A percentile compares a stretch with the other conserved stretches of the same genome.
Conservation (phyloP, 2,329 filamentous ascomycete species). For the Aureobasidium uvarum region DNA sequence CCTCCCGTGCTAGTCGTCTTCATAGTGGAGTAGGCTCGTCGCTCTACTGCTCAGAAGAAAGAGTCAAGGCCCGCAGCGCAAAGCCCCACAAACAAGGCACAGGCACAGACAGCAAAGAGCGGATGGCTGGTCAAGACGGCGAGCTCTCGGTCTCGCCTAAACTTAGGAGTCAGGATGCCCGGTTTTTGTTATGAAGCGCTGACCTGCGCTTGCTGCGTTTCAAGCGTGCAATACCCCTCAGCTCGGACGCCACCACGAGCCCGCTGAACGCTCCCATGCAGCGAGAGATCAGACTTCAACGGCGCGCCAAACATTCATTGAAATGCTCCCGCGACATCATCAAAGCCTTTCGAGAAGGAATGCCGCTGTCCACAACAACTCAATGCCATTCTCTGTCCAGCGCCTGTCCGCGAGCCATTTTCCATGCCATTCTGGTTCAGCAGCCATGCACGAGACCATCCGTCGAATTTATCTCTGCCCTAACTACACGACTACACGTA, state of each 20-base stretch:
- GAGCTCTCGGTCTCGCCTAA: conserved; percentile 23
- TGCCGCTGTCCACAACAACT: neutral
- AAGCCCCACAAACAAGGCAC: conserved; percentile 27
- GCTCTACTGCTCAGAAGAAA: conserved; percentile 12
- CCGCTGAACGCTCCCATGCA: conserved; percentile 5
- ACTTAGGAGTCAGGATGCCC: conserved; percentile 2
- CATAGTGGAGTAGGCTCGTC: conserved; percentile 37
- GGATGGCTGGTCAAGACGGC: conserved; percentile 17
- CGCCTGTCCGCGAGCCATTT: neutral
- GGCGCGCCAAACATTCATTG: conserved; percentile 7
- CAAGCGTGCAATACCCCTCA: conserved; percentile 21
- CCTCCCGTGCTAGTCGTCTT: conserved; percentile 31
- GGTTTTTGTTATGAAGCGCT: conserved; percentile 24
- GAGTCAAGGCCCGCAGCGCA: conserved; percentile 16
- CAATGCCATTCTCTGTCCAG: neutral
- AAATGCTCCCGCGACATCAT: conserved; percentile 4
- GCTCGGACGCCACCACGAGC: conserved; percentile 16
- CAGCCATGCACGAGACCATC: neutral
- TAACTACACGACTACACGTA: neutral
- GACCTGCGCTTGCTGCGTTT: conserved; percentile 23
- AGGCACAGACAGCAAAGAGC: neutral
- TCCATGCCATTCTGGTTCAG: neutral
- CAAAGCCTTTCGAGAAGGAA: conserved; percentile 23
- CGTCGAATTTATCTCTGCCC: neutral
- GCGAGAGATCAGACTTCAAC: conserved; percentile 1